Evolutionary conservation across 495 filamentous ascomycete species (phyloP).

Genomic region (Pseudomonodictys pantanalensis): DNA sequence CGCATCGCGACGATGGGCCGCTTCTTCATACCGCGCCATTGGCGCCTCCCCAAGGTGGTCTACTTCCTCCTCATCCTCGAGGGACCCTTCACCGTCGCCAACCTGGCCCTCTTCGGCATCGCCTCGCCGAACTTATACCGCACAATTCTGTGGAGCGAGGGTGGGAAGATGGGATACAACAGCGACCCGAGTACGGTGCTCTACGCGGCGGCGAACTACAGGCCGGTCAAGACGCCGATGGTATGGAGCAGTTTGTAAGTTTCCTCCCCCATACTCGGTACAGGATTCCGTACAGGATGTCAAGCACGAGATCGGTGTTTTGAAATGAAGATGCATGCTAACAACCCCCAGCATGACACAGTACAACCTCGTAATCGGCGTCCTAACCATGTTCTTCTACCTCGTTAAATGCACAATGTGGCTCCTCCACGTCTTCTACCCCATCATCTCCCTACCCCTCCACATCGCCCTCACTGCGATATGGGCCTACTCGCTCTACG

Average conservation of each 20-base stretch:
- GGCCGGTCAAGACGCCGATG: conserved; percentile 62
- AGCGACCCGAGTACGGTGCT: conserved; percentile 69
- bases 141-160: conserved; percentile 77
- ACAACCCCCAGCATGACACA: conserved; percentile 61
- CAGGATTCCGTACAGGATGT: background rate
- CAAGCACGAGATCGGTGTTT: background rate
- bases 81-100: conserved; percentile 63
- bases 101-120: conserved; percentile 77
- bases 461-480: conserved; percentile 60
- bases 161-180: conserved; percentile 75
- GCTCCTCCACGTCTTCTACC: conserved; percentile 69
- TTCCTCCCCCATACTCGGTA: background rate
- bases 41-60: conserved; percentile 63
- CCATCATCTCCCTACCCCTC: conserved; percentile 60
- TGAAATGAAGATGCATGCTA: conserved; percentile 14
- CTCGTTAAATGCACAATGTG: conserved; percentile 64
- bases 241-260: conserved; percentile 78
- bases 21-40: conserved; percentile 41
- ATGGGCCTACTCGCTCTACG: conserved; percentile 64
- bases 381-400: conserved; percentile 68
- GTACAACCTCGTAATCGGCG: conserved; percentile 78
- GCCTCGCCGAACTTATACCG: conserved; percentile 76
- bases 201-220: conserved; percentile 75
- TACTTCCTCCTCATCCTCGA: conserved; percentile 68
- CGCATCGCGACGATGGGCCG: conserved; percentile 6